Base-by-base conservation (phyloP, 129 eudicot genomes). In the Rutidosis leptorrhynchoides region DNA sequence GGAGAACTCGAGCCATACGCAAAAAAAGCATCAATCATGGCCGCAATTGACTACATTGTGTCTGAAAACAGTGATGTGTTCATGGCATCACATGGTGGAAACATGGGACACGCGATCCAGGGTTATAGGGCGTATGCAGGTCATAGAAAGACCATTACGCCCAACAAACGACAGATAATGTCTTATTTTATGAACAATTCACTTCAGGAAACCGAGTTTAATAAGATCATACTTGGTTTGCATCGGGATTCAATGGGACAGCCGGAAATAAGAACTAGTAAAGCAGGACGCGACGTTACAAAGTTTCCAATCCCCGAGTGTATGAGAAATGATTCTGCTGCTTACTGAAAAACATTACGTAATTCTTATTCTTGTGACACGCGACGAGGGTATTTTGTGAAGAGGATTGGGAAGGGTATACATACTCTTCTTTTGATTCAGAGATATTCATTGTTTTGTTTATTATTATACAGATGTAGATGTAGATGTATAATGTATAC, bases 61-160 rank as follows among this genome's bases (percentile, higher is more conserved):
- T 83, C 89, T 12, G 98, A 89, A 85, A 82, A 81, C 53, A 93
- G 98, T 11, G 84, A 93, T 30, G 96, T 88, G 4, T 93, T 93
- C 95, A 86, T 93, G 96, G 86, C 98, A 12, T 93, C 98, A 59
- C 98, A 93, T 74, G 98, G 98, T 37, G 98, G 98, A 68, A 93
- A 93, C 77, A 93, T 93, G 98, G 90, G 92, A 30, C 98, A 89
- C 5, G 92, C 96, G 15, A 70, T 91, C 74, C 97, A 91, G 83
- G 98, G 98, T 17, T 85, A 82, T 30, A 77, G 98, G 74, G 98
- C 98, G 4, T 93, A 88, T 81, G 82, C 84, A 49, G 98, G 98
- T 67, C 98, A 93, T 84, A 93, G 79, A 25, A 93, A 93, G 80
- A 84, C 94, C 1, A 93, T 93, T 7, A 89, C 93, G 15, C 98